Base-by-base conservation (phyloP, 1,139 yeast genomes). In the Sugiyamaella xylanicola region DNA sequence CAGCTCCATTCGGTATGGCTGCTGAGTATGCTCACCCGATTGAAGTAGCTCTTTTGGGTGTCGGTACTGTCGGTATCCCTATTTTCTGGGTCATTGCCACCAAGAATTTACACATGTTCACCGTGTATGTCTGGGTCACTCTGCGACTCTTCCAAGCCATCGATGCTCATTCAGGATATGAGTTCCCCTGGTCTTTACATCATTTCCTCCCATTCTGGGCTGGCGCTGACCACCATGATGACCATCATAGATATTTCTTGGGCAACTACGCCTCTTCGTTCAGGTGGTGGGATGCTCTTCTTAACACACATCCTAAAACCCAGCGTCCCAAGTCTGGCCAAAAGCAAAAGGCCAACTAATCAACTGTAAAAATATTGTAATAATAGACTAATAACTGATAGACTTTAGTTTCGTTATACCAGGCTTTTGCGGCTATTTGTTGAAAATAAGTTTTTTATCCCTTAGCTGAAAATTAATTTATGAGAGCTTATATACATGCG, bases 21-120 rank as follows among this genome's bases (percentile, higher is more conserved):
- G 98, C 98, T 29, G 98, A 92, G 74, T 92, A 92, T 70, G 98
- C 98, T 13, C 97, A 92, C 68, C 98, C 98, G 4, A 78, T 86
- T 40, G 98, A 92, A 75, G 96, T 93, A 25, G 83, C 90, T 78
- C 79, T 90, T 46, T 77, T 62, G 57, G 98, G 98, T 35, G 82
- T 88, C 59, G 98, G 98, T 55, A 92, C 98, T 27, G 96, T 92
- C 37, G 97, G 97, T 50, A 84, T 89, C 74, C 98, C 98, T 51
- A 82, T 92, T 54, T 69, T 88, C 45, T 83, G 83, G 75, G 82
- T 83, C 56, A 77, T 83, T 67, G 80, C 87, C 62, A 82, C 87
- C 35, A 76, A 81, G 56, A 73, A 84, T 65, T 78, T 91, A 68
- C 98, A 92, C 71, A 76, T 92, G 67, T 84, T 89, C 74, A 92